Conservation (phyloP, 2,329 filamentous ascomycete species). For the Aspergillus sp. region DNA sequence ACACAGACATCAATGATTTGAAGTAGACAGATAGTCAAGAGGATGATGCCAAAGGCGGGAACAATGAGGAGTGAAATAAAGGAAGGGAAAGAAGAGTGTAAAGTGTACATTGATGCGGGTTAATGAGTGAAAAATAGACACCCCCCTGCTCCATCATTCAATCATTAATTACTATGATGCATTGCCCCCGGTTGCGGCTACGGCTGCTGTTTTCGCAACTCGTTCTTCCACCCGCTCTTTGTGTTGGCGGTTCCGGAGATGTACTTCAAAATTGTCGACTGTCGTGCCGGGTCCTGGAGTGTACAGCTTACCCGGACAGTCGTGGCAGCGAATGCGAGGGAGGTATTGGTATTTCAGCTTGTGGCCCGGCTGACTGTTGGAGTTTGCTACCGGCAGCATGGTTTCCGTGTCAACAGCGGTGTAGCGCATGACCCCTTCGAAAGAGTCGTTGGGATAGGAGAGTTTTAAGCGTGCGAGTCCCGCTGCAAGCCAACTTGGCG, state of each 20-base stretch:
- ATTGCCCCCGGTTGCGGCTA: conserved; percentile 13
- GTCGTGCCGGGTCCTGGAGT: conserved; percentile 83
- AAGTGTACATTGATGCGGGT: conserved; percentile 1
- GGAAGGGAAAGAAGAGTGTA: neutral
- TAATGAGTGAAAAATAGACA: neutral
- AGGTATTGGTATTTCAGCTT: conserved; percentile 78
- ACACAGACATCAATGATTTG: neutral
- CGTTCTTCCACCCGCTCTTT: conserved; percentile 67
- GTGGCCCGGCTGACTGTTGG: conserved; percentile 56
- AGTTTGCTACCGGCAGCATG: conserved; percentile 61
- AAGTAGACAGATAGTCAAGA: neutral
- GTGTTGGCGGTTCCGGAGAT: conserved; percentile 83
- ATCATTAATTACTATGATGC: conserved; percentile 17
- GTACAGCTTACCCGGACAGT: conserved; percentile 93
- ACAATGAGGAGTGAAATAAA: neutral
- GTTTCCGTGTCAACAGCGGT: conserved; percentile 75
- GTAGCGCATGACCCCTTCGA: conserved; percentile 91
- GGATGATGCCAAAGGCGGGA: conserved; percentile 3
- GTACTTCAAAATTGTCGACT: conserved; percentile 88
- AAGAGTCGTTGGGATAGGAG: conserved; percentile 75
- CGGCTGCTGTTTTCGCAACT: conserved; percentile 33
- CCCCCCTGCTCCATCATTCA: conserved; percentile 12
- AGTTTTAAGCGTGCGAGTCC: conserved; percentile 72
- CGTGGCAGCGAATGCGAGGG: conserved; percentile 85
- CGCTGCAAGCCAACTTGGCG: conserved; percentile 79